These are phyloP conservation scores for Apiotrichum gracile DNA, from an alignment of 1,284 basidiomycete species.

Conservation along the genomic window DNA sequence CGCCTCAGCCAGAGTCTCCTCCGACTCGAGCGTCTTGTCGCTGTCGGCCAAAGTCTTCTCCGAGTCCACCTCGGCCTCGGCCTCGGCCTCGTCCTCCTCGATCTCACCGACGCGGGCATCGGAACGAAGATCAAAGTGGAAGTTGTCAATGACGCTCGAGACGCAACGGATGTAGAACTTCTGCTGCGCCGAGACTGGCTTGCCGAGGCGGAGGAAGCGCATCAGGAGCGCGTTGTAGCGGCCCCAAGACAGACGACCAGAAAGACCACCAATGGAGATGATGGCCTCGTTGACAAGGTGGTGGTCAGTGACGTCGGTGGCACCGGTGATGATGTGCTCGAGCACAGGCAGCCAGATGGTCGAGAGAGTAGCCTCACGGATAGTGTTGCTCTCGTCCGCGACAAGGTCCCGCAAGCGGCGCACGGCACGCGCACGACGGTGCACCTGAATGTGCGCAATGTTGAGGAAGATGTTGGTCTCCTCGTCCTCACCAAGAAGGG, in stretches of 20 bases:
- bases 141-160: constrained; percentile 80
- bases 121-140: constrained; percentile 76
- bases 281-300: constrained; percentile 90
- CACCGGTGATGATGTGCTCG: constrained; percentile 69
- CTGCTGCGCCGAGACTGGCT: constrained; percentile 66
- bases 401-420: constrained; percentile 76
- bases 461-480: constrained; percentile 98
- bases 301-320: constrained; percentile 68
- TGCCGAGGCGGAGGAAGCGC: constrained; percentile 71
- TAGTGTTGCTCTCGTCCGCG: constrained; percentile 60
- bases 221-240: constrained; percentile 76
- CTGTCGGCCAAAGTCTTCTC: constrained; percentile 37
- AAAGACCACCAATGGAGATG: constrained; percentile 65
- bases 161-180: constrained; percentile 80
- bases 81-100: constrained; percentile 31
- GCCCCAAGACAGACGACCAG: constrained; percentile 72
- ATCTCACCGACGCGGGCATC: constrained; percentile 28
- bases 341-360: constrained; percentile 86
- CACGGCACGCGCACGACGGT: constrained; percentile 82
- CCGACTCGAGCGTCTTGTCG: constrained; percentile 21
- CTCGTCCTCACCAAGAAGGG: constrained; percentile 80
- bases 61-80: constrained; percentile 19
- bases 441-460: constrained; percentile 87
- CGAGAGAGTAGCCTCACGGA: constrained; percentile 67
- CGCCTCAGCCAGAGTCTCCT: constrained; percentile 37